Conservation (phyloP, 2,329 filamentous ascomycete genomes). For the Lachnellula cervina region DNA sequence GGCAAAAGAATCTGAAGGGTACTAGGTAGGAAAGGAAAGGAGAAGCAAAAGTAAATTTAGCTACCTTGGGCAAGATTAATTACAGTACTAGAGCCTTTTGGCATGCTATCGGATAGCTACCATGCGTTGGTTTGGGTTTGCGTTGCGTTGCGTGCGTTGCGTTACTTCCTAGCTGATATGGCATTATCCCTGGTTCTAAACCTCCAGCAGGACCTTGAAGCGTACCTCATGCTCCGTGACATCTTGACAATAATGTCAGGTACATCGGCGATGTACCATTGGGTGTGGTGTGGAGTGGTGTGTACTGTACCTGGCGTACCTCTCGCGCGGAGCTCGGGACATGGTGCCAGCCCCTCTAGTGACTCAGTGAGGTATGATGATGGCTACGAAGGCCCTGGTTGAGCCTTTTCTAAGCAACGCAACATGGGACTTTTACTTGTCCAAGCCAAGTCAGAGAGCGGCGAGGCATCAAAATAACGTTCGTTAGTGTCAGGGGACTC, state of each 20-base stretch:
- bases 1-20: not conserved
- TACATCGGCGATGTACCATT: not conserved
- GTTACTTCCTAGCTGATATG: not conserved
- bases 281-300: too few species aligned
- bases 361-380: not conserved
- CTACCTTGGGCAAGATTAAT: not conserved
- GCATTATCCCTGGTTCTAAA: not conserved
- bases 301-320: not conserved
- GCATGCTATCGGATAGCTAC: not conserved
- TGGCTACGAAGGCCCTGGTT: not conserved
- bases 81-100: not conserved
- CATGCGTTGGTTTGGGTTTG: not conserved
- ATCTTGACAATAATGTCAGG: not conserved
- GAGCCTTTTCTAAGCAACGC: not conserved
- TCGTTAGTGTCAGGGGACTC: too few species aligned
- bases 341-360: conserved; percentile 6
- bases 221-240: not conserved
- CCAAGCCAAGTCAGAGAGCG: too few species aligned
- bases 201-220: not conserved
- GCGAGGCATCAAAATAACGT: too few species aligned
- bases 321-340: conserved; percentile 16
- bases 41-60: not conserved
- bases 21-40: too few species aligned
- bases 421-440: not conserved
- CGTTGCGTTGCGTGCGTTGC: not conserved